Percentiles rank a stretch among this genome's conserved stretches.
Evolutionary conservation across 106 monocot species (phyloP).

Genomic region (Acorus gramineus): DNA sequence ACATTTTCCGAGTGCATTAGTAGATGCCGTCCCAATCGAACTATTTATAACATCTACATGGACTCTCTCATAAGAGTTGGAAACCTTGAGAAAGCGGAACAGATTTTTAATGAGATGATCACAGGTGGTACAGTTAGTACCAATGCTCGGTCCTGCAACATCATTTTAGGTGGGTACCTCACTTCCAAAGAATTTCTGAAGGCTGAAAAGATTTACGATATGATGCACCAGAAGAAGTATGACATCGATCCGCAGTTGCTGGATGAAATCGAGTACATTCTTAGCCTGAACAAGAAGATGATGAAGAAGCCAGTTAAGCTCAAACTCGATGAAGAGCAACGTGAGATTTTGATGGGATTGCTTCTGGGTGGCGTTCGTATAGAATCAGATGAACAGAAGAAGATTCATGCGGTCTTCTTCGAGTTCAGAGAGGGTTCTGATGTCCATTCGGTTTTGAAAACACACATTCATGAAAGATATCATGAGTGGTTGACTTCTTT

Average conservation of each 20-base stretch:
- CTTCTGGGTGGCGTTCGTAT: conserved; percentile 64
- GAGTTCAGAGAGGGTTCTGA: conserved; percentile 41
- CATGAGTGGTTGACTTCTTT: conserved; percentile 62
- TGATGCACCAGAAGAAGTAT: conserved; percentile 82
- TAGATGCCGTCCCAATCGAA: conserved; percentile 48
- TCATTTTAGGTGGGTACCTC: conserved; percentile 60
- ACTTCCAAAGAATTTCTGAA: conserved; percentile 43
- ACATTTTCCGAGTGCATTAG: conserved; percentile 41
- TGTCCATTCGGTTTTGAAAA: conserved; percentile 52
- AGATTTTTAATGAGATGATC: conserved; percentile 74
- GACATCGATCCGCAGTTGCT: conserved; percentile 38
- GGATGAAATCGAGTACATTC: conserved; percentile 49
- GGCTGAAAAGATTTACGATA: conserved; percentile 61
- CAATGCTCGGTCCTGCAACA: conserved; percentile 48
- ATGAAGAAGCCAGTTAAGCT: conserved; percentile 43
- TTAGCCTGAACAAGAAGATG: conserved; percentile 46
- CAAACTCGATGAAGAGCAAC: conserved; percentile 77
- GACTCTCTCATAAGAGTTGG: conserved; percentile 51
- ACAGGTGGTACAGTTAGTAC: conserved; percentile 43
- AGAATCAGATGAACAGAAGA: conserved; percentile 34
- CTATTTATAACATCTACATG: conserved; percentile 58
- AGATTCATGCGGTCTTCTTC: conserved; percentile 46
- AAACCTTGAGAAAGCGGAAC: conserved; percentile 56
- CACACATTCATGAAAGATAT: conserved; percentile 57
- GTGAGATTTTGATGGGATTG: conserved; percentile 86